Percentiles rank a stretch among this genome's conserved stretches.
Evolutionary conservation across 345 rosid genomes (phyloP).

Genomic region (Balakata baccata): DNA sequence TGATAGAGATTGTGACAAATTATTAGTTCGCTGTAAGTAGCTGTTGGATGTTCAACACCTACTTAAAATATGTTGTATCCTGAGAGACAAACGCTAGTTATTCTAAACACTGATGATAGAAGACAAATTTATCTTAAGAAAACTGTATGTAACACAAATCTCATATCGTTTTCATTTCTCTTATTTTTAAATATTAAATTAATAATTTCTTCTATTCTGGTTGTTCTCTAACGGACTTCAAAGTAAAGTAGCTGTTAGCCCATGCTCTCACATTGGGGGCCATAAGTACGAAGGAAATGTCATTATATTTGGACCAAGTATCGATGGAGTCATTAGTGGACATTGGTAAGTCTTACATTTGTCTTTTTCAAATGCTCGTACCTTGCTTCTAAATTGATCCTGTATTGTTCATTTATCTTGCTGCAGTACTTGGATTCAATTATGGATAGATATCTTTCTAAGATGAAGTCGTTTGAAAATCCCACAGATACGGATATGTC

Average conservation of each 20-base stretch:
- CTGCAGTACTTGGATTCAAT: not conserved
- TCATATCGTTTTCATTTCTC: no score
- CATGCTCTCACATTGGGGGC: conserved; percentile 97
- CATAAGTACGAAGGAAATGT: conserved; percentile 95
- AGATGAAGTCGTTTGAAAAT: not conserved
- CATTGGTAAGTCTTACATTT: conserved; percentile 58
- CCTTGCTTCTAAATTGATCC: not conserved
- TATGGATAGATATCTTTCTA: not conserved
- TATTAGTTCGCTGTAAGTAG: no score
- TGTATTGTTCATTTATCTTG: conserved; percentile 4
- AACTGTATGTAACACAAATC: no score
- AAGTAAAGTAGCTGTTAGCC: conserved; percentile 85
- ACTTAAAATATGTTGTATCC: no score
- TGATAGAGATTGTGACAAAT: no score
- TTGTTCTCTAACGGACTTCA: no score
- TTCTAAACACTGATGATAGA: no score
- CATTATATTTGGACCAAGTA: conserved; percentile 67
- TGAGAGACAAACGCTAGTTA: no score
- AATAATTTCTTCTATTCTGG: no score
- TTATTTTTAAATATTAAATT: no score
- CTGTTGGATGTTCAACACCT: no score
- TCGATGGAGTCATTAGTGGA: conserved; percentile 60
- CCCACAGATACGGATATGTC: conserved; percentile 76
- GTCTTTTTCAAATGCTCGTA: not conserved
- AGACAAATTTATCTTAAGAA: no score